phyloP scores from a whole-genome alignment of 768 basidiomycete species.

The Boletus rufocinnamomeus region DNA sequence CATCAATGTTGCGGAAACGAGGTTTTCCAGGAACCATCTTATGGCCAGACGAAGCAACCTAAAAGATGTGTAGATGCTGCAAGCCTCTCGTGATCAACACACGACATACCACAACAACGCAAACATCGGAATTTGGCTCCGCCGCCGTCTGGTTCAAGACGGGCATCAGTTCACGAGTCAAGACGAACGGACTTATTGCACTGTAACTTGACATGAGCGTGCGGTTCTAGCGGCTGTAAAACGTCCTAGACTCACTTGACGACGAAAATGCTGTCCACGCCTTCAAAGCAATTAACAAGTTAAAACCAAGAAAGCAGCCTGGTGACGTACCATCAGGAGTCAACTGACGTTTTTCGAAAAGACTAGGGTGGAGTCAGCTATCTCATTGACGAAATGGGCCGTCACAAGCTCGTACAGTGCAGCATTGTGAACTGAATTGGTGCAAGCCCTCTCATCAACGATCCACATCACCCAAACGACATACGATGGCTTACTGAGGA shows the following conservation, averaged over 20 bases:
- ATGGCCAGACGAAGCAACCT: constrained; percentile 40
- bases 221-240: not conserved
- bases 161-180: constrained; percentile 56
- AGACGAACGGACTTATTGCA: constrained; percentile 55
- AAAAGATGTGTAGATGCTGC: not conserved
- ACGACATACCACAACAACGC: constrained; percentile 55
- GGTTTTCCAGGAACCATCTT: constrained; percentile 19
- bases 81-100: not conserved
- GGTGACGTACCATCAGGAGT: constrained; percentile 30
- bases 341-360: constrained; percentile 22
- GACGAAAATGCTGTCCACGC: constrained; percentile 41
- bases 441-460: not conserved
- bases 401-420: constrained; percentile 39
- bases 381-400: not conserved
- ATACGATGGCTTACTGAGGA: constrained; percentile 43
- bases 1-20: constrained; percentile 35
- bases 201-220: constrained; percentile 22
- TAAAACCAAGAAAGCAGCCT: not conserved
- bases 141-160: constrained; percentile 51
- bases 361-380: constrained; percentile 18
- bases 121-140: constrained; percentile 53
- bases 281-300: constrained; percentile 23
- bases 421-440: constrained; percentile 55
- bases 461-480: not conserved
- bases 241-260: constrained; percentile 41